Percentiles rank a stretch among this genome's conserved stretches.
These are phyloP conservation scores for Tricholoma terreum DNA, from an alignment of 768 basidiomycete genomes.

Conservation along the genomic window DNA sequence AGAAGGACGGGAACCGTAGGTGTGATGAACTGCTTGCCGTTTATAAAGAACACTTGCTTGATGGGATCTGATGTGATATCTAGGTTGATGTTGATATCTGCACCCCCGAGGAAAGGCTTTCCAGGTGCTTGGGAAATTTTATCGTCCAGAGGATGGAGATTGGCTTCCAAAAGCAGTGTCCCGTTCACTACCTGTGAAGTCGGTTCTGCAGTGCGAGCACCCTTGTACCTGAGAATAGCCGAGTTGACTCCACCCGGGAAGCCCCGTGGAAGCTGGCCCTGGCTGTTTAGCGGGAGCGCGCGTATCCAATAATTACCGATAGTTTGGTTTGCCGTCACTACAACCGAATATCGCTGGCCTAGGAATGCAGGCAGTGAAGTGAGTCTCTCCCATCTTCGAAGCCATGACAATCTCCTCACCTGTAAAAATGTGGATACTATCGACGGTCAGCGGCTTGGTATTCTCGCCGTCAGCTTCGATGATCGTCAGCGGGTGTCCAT, in stretches of 20 bases:
- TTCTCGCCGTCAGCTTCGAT: slow-evolving; percentile 34
- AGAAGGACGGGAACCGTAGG: slow-evolving; percentile 42
- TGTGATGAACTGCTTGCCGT: slow-evolving; percentile 25
- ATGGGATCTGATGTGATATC: slow-evolving; percentile 12
- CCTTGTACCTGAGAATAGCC: slow-evolving; percentile 13
- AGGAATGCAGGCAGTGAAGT: not conserved
- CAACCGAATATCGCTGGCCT: slow-evolving; percentile 44
- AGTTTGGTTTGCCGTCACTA: slow-evolving; percentile 29
- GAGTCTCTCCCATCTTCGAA: not conserved
- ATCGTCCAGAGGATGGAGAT: slow-evolving; percentile 9
- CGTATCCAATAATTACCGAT: slow-evolving; percentile 33
- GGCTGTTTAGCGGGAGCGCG: slow-evolving; percentile 14
- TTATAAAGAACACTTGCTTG: slow-evolving; percentile 26
- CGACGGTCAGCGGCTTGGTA: slow-evolving; percentile 22
- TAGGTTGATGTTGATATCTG: slow-evolving; percentile 15
- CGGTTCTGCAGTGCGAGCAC: slow-evolving; percentile 8
- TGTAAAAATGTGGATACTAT: slow-evolving; percentile 28
- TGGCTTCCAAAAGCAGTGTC: slow-evolving; percentile 5
- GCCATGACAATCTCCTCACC: slow-evolving; percentile 16
- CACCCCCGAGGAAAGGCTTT: slow-evolving; percentile 5
- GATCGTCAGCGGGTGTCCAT: slow-evolving; percentile 20
- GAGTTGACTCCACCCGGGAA: slow-evolving; percentile 14
- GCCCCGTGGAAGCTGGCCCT: slow-evolving; percentile 3
- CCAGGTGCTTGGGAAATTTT: slow-evolving; percentile 8
- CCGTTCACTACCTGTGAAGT: not conserved